Evolutionary conservation across 441 rosid species (phyloP), one percentile per base, ranked within the genome.

Genomic region (Arabidopsis hybrid): DNA sequence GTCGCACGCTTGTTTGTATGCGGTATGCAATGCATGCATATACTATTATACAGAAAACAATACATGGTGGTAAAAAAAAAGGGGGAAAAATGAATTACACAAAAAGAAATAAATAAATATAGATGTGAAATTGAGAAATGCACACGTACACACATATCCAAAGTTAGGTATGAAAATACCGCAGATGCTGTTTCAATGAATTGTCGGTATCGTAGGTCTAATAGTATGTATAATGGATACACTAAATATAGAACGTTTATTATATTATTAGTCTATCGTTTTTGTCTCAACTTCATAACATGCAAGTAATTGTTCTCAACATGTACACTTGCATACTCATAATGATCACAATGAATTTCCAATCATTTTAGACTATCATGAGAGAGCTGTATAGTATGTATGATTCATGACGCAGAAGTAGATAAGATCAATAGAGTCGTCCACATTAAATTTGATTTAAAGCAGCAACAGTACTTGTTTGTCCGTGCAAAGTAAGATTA

Each of bases 111-210:
- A 65, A 52, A 42, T 6, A 58, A 51, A 9, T 0, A 35, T 21
- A 55, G 49, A 63, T 18, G 45, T 62, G 71, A 36, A 76, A 69
- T 2, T 6, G 75, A 63, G 65, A 75, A 69, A 69, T 69, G 66
- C 71, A 69, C 74, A 75, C 79, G 79, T 50, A 75, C 60, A 36
- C 63, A 67, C 74, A 61, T 61, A 68, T 68, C 74, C 58, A 68
- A 68, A 61, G 69, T 60, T 60, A 67, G 73, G 78, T 75, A 17
- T 43, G 64, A 51, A 74, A 42, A 21, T 42, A 67, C 21, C 17
- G 47, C 78, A 75, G 69, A 75, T 67, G 67, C 46, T 16, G 38
- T 32, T 58, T 67, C 32, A 67, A 32, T 40, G 58, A 43, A 51
- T 75, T 68, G 65, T 75, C 79, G 64, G 69, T 45, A 68, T 42